Evolutionary conservation across 2,329 filamentous ascomycete species (phyloP).

Genomic region (Claviceps pusilla): DNA sequence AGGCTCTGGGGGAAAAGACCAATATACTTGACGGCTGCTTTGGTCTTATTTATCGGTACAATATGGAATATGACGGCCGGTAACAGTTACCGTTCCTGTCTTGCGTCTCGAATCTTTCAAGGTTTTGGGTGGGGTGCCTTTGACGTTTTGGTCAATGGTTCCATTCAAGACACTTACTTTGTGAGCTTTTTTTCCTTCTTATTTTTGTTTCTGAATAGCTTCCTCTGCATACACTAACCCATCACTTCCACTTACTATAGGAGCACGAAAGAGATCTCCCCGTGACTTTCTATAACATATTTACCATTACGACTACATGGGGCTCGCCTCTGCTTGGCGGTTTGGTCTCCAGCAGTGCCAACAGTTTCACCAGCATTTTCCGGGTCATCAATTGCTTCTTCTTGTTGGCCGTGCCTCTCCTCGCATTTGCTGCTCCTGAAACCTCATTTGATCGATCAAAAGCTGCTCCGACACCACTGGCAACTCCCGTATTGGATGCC

Average conservation of each 20-base stretch:
- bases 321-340: constrained; percentile 40
- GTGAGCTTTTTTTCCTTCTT: constrained; percentile 19
- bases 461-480: constrained; percentile 7
- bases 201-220: background rate
- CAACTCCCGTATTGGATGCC: constrained; percentile 7
- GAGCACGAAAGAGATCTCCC: constrained; percentile 36
- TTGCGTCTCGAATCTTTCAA: constrained; percentile 39
- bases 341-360: constrained; percentile 24
- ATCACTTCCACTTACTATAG: constrained; percentile 9
- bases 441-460: constrained; percentile 33
- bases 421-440: constrained; percentile 36
- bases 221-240: background rate
- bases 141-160: constrained; percentile 36
- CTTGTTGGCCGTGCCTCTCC: constrained; percentile 28
- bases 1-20: constrained; percentile 38
- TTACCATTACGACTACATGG: constrained; percentile 34
- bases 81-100: constrained; percentile 28
- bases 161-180: constrained; percentile 43
- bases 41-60: constrained; percentile 32
- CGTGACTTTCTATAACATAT: constrained; percentile 29
- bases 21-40: constrained; percentile 32
- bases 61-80: constrained; percentile 34
- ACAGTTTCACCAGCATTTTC: constrained; percentile 33
- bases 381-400: constrained; percentile 35
- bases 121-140: constrained; percentile 45